These are phyloP conservation scores for Crepidotus variabilis DNA, from an alignment of 768 basidiomycete genomes.

Conservation along the genomic window DNA sequence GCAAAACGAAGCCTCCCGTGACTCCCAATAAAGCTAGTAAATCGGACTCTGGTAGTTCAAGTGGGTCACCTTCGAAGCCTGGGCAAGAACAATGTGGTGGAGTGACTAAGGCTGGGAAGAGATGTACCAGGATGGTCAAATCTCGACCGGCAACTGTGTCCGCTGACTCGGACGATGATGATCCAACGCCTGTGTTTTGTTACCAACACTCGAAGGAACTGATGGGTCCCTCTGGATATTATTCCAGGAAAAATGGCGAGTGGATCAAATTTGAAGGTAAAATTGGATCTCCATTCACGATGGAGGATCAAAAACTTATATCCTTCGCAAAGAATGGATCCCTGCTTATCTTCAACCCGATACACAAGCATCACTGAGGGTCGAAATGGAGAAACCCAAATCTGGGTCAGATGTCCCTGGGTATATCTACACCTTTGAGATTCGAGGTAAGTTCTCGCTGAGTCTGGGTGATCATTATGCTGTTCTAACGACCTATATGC, in stretches of 20 bases:
- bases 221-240: constrained; percentile 51
- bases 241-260: constrained; percentile 42
- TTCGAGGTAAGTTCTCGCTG: constrained; percentile 47
- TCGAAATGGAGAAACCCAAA: constrained; percentile 44
- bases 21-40: constrained; percentile 8
- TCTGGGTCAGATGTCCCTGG: constrained; percentile 61
- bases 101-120: constrained; percentile 59
- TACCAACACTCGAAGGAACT: constrained; percentile 60
- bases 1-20: constrained; percentile 12
- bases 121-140: constrained; percentile 59
- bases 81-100: constrained; percentile 52
- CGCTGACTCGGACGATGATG: constrained; percentile 24
- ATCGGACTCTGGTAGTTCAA: constrained; percentile 5
- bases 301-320: constrained; percentile 3
- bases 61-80: constrained; percentile 5
- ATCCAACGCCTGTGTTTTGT: constrained; percentile 51
- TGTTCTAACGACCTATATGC: background rate
- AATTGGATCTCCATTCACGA: constrained; percentile 11
- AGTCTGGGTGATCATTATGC: background rate
- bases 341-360: constrained; percentile 57
- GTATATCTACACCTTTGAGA: constrained; percentile 82
- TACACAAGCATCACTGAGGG: constrained; percentile 51
- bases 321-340: constrained; percentile 54
- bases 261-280: constrained; percentile 61
- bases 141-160: constrained; percentile 23